Conservation (phyloP, 768 basidiomycete species). For the Agaricus blazei region DNA sequence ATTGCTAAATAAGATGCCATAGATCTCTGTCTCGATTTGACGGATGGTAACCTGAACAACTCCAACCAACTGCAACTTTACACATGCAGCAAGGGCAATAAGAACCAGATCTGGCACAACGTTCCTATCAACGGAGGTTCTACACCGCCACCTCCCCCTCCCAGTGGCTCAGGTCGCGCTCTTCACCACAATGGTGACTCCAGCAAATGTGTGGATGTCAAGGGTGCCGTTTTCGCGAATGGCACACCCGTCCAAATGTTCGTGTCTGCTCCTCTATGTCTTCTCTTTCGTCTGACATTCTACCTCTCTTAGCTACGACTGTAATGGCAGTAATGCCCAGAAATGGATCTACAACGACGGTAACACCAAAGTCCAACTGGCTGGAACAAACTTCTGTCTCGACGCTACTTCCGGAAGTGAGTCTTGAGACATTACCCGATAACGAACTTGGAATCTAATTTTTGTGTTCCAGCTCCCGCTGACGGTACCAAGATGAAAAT, state of each 20-base stretch:
- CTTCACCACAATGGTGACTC: too few species aligned
- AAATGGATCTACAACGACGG: neutral
- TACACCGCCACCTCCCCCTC: too few species aligned
- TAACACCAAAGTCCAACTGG: conserved; percentile 14
- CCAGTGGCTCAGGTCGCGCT: too few species aligned
- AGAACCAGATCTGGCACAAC: too few species aligned
- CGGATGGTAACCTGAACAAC: conserved; percentile 10
- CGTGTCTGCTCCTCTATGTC: too few species aligned
- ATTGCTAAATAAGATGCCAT: neutral
- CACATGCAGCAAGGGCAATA: neutral
- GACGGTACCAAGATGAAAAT: conserved; percentile 19
- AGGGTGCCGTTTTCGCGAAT: too few species aligned
- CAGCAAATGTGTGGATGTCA: too few species aligned
- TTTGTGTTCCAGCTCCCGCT: conserved; percentile 14
- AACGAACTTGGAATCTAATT: neutral
- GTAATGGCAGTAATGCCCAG: neutral
- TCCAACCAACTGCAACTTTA: conserved; percentile 11
- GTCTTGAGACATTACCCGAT: neutral
- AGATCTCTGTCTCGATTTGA: conserved; percentile 13
- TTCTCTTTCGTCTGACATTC: neutral
- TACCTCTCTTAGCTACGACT: neutral
- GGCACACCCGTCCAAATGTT: too few species aligned
- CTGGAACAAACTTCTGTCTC: conserved; percentile 18
- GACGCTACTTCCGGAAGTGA: conserved; percentile 16
- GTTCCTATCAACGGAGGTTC: too few species aligned